Percentiles rank a stretch among this genome's conserved stretches.
Conservation (phyloP, 306 rosid genomes). For the Castanea crenata region DNA sequence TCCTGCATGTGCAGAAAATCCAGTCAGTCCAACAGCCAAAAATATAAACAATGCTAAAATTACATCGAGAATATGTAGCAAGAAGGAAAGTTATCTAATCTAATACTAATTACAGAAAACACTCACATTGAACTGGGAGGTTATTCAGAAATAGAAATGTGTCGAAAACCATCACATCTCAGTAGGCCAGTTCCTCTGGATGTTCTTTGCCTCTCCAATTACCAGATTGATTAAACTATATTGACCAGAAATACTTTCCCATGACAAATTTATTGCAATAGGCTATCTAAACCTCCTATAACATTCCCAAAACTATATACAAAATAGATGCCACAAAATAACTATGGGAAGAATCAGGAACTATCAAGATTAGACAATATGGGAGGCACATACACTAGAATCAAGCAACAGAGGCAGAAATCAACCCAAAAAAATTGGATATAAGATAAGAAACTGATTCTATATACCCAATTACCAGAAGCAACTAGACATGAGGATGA, state of each 20-base stretch:
- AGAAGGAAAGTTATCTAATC: background rate
- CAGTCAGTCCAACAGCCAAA: background rate
- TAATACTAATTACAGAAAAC: background rate
- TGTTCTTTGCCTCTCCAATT: background rate
- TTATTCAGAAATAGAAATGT: conserved; percentile 13
- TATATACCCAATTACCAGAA: too few species aligned
- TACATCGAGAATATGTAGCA: background rate
- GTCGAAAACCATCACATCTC: conserved; percentile 14
- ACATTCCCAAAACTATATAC: background rate
- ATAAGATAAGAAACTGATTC: background rate
- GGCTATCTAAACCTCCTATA: conserved; percentile 7
- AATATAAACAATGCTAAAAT: background rate
- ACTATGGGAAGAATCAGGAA: background rate
- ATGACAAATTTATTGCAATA: background rate
- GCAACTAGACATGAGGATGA: too few species aligned
- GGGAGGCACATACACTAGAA: conserved; percentile 7
- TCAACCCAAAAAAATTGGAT: background rate
- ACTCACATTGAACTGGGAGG: background rate
- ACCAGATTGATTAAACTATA: background rate
- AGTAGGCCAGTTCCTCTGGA: background rate
- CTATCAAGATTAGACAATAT: conserved; percentile 9
- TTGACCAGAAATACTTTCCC: background rate
- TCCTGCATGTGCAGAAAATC: conserved; percentile 44
- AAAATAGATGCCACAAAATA: background rate
- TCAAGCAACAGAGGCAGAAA: background rate